Percentiles rank a stretch among this genome's conserved stretches.
These are phyloP conservation scores for Colletotrichum sp. DNA, from an alignment of 2,329 filamentous ascomycete genomes.

Conservation along the genomic window DNA sequence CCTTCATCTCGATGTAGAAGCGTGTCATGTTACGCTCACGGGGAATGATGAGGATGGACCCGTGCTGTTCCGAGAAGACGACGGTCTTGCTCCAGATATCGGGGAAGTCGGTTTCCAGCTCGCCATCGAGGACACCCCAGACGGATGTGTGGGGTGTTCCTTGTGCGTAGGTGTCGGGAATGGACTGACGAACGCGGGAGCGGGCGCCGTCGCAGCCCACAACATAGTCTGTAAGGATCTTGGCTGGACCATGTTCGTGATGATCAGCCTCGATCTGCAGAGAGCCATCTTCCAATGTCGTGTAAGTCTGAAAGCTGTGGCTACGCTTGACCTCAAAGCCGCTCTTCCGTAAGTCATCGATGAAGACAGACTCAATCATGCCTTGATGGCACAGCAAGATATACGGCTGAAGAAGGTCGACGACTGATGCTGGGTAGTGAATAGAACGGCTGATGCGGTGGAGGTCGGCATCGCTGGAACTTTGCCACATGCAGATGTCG, in stretches of 20 bases:
- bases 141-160: slow-evolving; percentile 35
- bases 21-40: slow-evolving; percentile 63
- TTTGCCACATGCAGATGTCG: slow-evolving; percentile 14
- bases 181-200: slow-evolving; percentile 56
- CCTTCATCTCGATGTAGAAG: slow-evolving; percentile 37
- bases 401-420: slow-evolving; percentile 36
- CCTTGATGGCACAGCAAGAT: slow-evolving; percentile 56
- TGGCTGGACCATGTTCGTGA: not conserved
- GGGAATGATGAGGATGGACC: slow-evolving; percentile 64
- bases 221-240: slow-evolving; percentile 52
- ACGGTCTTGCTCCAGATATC: slow-evolving; percentile 66
- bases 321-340: slow-evolving; percentile 51
- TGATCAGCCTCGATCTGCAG: not conserved
- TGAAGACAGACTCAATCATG: slow-evolving; percentile 62
- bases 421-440: slow-evolving; percentile 24
- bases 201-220: slow-evolving; percentile 65
- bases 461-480: slow-evolving; percentile 9
- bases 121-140: slow-evolving; percentile 65
- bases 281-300: not conserved
- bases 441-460: slow-evolving; percentile 29
- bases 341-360: slow-evolving; percentile 56
- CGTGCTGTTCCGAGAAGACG: slow-evolving; percentile 57
- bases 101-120: slow-evolving; percentile 63
- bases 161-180: slow-evolving; percentile 46
- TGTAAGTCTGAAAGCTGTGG: slow-evolving; percentile 1